phyloP scores from a whole-genome alignment of 768 basidiomycete genomes.

The Tubosaeta brunneosetosa region DNA sequence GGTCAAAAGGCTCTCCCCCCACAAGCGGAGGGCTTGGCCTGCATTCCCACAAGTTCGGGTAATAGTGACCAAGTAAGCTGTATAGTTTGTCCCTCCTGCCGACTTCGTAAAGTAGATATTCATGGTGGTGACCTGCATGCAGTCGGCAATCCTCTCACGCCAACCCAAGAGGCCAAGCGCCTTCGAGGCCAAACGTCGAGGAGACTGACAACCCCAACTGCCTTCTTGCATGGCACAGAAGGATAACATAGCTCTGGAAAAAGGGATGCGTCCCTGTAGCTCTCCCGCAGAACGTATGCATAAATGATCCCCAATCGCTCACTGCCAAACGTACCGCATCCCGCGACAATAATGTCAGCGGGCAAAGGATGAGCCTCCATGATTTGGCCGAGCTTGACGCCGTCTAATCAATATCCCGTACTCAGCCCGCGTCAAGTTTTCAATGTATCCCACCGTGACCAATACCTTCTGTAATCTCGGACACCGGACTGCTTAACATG shows the following conservation, averaged over 20 bases:
- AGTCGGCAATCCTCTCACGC: conserved; percentile 18
- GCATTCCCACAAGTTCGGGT: conserved; percentile 26
- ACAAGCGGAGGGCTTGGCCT: conserved; percentile 9
- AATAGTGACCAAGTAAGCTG: conserved; percentile 9
- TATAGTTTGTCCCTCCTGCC: conserved; percentile 18
- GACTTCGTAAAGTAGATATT: conserved; percentile 25
- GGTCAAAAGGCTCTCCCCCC: conserved; percentile 1
- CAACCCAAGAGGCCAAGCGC: conserved; percentile 21
- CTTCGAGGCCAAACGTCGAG: conserved; percentile 15
- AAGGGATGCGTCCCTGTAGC: conserved; percentile 35
- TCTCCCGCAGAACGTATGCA: conserved; percentile 35
- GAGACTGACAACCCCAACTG: conserved; percentile 12
- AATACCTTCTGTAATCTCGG: too few species aligned
- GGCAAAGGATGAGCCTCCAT: too few species aligned
- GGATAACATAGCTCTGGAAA: conserved; percentile 32
- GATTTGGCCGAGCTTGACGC: too few species aligned
- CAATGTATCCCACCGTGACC: not conserved
- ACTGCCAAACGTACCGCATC: conserved; percentile 18
- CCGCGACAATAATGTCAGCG: not conserved
- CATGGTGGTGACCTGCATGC: conserved; percentile 29
- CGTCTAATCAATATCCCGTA: not conserved
- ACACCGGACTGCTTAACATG: too few species aligned
- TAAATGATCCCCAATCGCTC: conserved; percentile 34
- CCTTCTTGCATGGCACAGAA: conserved; percentile 23
- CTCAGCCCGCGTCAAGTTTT: not conserved